phyloP scores from a whole-genome alignment of 129 eudicot genomes.

The Smallanthus sonchifolius region DNA sequence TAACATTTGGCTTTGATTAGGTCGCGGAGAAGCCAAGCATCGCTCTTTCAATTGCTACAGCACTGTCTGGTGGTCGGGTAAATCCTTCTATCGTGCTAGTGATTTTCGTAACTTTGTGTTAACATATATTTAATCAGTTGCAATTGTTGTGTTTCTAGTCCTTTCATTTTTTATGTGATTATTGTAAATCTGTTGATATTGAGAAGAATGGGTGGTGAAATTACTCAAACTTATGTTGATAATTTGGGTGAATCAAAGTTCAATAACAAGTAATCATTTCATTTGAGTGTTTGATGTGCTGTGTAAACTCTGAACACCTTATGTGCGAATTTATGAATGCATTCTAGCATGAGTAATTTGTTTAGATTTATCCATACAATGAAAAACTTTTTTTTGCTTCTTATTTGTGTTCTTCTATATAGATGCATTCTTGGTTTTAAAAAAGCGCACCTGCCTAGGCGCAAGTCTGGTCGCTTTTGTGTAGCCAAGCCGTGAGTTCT shows the following conservation, averaged over 20 bases:
- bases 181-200: slow-evolving; percentile 4
- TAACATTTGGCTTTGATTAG: slow-evolving; percentile 29
- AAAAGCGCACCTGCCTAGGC: no score
- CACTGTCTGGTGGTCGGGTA: slow-evolving; percentile 87
- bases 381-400: not conserved
- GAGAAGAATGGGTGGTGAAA: not conserved
- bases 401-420: not conserved
- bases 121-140: not conserved
- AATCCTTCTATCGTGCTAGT: slow-evolving; percentile 3
- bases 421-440: not conserved
- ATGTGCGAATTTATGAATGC: not conserved
- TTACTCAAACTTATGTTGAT: not conserved
- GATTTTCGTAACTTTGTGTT: not conserved
- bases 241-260: not conserved
- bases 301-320: not conserved
- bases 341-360: not conserved
- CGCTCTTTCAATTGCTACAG: slow-evolving; percentile 77
- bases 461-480: no score
- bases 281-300: not conserved
- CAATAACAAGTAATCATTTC: not conserved
- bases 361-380: not conserved
- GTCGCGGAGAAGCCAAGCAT: slow-evolving; percentile 97
- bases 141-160: not conserved
- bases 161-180: not conserved
- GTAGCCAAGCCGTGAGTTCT: no score